A percentile compares a stretch with the other conserved stretches of the same genome.
Conservation (phyloP, 495 filamentous ascomycete species). For the Podospora fimiseda region DNA sequence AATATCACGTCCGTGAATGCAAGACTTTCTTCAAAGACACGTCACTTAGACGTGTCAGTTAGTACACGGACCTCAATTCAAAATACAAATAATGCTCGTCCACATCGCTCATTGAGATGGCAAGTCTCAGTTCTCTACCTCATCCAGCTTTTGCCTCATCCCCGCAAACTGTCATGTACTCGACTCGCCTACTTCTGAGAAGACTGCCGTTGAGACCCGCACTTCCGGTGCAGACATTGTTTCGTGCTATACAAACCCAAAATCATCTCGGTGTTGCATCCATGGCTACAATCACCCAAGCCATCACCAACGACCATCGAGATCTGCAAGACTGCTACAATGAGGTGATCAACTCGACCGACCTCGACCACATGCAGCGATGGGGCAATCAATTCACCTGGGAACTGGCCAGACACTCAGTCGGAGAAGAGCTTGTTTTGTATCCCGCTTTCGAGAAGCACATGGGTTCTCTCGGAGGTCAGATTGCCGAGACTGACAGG, state of each 20-base stretch:
- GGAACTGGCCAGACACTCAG: slow-evolving; percentile 3
- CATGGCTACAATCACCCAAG: slow-evolving; percentile 1
- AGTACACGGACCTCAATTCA: too few species aligned
- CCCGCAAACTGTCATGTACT: background rate
- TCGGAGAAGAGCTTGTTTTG: background rate
- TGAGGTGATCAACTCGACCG: background rate
- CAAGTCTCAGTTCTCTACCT: too few species aligned
- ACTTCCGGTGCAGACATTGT: background rate
- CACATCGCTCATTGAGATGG: too few species aligned
- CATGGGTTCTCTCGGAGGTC: background rate
- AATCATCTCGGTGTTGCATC: background rate
- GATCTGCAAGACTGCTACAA: slow-evolving; percentile 2
- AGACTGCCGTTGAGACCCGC: background rate
- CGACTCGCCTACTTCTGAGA: background rate
- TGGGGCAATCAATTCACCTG: slow-evolving; percentile 4
- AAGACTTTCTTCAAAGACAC: too few species aligned
- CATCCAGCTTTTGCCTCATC: background rate
- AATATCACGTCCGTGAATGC: too few species aligned
- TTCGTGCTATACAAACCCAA: background rate
- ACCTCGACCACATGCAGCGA: background rate
- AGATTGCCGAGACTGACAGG: slow-evolving; percentile 4
- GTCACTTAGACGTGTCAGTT: too few species aligned
- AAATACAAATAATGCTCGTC: too few species aligned
- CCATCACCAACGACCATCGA: slow-evolving; percentile 4
- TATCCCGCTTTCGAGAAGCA: slow-evolving; percentile 6